These are phyloP conservation scores for Pluteus cervinus DNA, from an alignment of 768 basidiomycete species.

Conservation along the genomic window DNA sequence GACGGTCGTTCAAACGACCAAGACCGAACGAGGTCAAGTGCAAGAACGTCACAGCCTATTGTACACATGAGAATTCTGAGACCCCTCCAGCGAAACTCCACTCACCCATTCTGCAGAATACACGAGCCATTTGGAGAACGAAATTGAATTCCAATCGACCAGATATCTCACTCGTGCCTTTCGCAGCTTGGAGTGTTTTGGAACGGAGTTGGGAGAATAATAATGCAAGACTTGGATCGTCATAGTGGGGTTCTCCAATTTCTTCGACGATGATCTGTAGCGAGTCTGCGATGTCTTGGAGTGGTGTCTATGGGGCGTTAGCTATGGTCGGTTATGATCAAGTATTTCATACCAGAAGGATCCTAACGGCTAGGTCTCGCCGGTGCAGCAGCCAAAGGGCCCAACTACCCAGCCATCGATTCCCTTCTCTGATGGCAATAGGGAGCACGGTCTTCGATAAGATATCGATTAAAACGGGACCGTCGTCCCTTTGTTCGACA, in stretches of 20 bases:
- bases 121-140: conserved; percentile 88
- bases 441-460: conserved; percentile 76
- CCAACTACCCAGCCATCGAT: conserved; percentile 94
- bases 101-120: conserved; percentile 93
- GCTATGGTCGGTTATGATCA: not conserved
- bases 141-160: conserved; percentile 91
- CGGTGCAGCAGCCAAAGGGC: conserved; percentile 92
- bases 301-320: conserved; percentile 49
- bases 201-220: conserved; percentile 86
- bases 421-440: conserved; percentile 78
- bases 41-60: conserved; percentile 88
- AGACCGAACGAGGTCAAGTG: conserved; percentile 79
- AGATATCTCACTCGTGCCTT: conserved; percentile 89
- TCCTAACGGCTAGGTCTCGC: conserved; percentile 83
- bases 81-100: conserved; percentile 3
- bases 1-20: conserved; percentile 91
- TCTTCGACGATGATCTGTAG: conserved; percentile 49
- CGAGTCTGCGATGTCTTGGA: conserved; percentile 62
- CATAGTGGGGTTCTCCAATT: conserved; percentile 84
- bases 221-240: conserved; percentile 89
- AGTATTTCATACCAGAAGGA: conserved; percentile 64
- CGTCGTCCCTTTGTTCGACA: conserved; percentile 76
- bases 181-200: conserved; percentile 88
- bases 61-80: conserved; percentile 4
- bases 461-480: conserved; percentile 67